A percentile compares a stretch with the other conserved stretches of the same genome.
phyloP scores from a whole-genome alignment of 164 flowering plant genomes.

The Berberis thunbergii region DNA sequence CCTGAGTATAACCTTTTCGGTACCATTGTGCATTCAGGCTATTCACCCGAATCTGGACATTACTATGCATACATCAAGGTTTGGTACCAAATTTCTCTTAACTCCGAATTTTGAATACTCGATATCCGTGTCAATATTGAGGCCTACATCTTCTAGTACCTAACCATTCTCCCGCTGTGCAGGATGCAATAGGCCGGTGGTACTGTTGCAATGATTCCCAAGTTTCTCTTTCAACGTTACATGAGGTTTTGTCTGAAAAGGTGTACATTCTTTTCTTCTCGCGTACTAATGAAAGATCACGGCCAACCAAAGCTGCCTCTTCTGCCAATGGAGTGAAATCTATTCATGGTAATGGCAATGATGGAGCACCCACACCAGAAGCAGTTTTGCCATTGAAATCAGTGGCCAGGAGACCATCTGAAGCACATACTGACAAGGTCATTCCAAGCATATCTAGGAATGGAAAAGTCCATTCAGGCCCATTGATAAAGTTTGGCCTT shows the following conservation, averaged over 20 bases:
- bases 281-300: slow-evolving; percentile 61
- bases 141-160: too few relatives aligned
- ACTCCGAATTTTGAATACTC: background rate
- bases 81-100: background rate
- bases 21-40: slow-evolving; percentile 92
- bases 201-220: slow-evolving; percentile 90
- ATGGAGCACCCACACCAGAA: slow-evolving; percentile 17
- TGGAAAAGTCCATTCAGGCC: slow-evolving; percentile 30
- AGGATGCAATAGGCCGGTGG: slow-evolving; percentile 91
- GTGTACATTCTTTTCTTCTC: slow-evolving; percentile 88
- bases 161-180: background rate
- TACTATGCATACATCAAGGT: slow-evolving; percentile 99
- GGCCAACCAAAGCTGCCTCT: slow-evolving; percentile 17
- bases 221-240: slow-evolving; percentile 59
- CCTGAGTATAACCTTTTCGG: slow-evolving; percentile 90
- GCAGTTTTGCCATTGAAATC: slow-evolving; percentile 20
- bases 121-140: too few relatives aligned
- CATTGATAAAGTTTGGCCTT: slow-evolving; percentile 26
- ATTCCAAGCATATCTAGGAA: slow-evolving; percentile 18
- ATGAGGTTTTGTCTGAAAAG: slow-evolving; percentile 89
- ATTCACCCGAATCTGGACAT: slow-evolving; percentile 92
- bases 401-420: slow-evolving; percentile 16
- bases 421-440: slow-evolving; percentile 22
- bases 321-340: slow-evolving; percentile 43
- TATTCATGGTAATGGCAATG: slow-evolving; percentile 35